Evolutionary conservation across 345 rosid species (phyloP).

Genomic region (Salix exigua): DNA sequence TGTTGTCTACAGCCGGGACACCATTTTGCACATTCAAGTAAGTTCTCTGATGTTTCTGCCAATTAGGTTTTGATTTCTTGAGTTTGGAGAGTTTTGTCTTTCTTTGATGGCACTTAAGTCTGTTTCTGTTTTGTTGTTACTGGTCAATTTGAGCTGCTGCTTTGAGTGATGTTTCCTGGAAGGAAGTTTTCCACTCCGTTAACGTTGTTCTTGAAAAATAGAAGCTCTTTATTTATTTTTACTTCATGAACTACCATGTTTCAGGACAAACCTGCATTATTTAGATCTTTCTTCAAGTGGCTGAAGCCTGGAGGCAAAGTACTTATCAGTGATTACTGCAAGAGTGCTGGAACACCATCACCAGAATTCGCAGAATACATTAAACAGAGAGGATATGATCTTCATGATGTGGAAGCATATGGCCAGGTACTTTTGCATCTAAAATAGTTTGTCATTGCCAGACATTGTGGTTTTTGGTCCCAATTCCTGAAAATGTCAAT

Average conservation of each 20-base stretch:
- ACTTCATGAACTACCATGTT: not conserved
- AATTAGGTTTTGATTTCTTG: not conserved
- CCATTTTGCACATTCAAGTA: slow-evolving; percentile 92
- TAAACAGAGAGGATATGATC: slow-evolving; percentile 91
- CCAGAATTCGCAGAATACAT: slow-evolving; percentile 65
- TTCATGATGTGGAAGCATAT: slow-evolving; percentile 70
- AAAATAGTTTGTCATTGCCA: slow-evolving; percentile 8
- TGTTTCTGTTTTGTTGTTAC: not conserved
- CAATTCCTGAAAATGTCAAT: not conserved
- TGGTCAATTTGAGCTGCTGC: not conserved
- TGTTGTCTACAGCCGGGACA: slow-evolving; percentile 95
- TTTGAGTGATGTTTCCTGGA: not conserved
- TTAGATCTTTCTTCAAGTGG: slow-evolving; percentile 87
- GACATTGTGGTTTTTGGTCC: not conserved
- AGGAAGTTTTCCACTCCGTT: not conserved
- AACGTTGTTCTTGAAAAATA: not conserved
- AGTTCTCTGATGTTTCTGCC: not conserved
- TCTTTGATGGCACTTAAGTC: not conserved
- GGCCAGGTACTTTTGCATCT: slow-evolving; percentile 55
- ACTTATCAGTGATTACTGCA: slow-evolving; percentile 93
- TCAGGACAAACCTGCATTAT: slow-evolving; percentile 90
- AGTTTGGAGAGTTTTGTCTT: not conserved
- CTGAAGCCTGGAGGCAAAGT: slow-evolving; percentile 90
- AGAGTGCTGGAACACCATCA: slow-evolving; percentile 60
- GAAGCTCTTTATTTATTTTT: not conserved